These are phyloP conservation scores for Diutina neorugosa DNA, from an alignment of 1,139 yeast species.

Conservation along the genomic window DNA sequence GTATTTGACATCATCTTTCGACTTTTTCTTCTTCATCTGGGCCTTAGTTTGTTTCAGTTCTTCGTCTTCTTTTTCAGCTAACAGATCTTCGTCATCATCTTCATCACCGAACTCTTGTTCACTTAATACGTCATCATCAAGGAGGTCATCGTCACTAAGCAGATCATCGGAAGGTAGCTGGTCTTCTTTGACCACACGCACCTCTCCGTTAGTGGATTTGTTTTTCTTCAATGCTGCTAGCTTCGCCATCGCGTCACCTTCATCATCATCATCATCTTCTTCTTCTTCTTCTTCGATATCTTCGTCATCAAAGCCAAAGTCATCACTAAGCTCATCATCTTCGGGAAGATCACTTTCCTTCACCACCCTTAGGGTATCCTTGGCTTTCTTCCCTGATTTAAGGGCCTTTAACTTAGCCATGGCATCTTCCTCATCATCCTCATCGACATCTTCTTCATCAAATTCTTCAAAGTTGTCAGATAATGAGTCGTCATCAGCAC, in stretches of 20 bases:
- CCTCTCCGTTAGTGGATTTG: background rate
- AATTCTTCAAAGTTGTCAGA: background rate
- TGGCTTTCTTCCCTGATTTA: background rate
- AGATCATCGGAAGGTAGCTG: background rate
- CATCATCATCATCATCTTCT: background rate
- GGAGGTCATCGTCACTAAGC: background rate
- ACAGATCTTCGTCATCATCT: background rate
- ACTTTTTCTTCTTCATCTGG: slow-evolving; percentile 3
- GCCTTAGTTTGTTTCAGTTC: slow-evolving; percentile 6
- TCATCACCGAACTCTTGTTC: background rate
- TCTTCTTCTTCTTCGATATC: background rate
- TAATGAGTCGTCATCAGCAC: background rate
- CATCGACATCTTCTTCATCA: background rate
- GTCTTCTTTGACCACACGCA: background rate
- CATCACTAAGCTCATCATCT: background rate
- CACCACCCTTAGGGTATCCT: background rate
- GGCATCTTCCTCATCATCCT: background rate
- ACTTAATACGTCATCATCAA: background rate
- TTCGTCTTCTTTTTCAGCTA: slow-evolving; percentile 9
- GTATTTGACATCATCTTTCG: slow-evolving; percentile 5
- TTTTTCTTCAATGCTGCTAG: background rate
- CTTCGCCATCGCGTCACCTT: background rate
- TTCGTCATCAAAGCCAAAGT: background rate
- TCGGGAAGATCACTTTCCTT: background rate
- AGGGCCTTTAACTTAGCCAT: background rate